Conservation (phyloP, 495 filamentous ascomycete species). For the Collariella sp. region DNA sequence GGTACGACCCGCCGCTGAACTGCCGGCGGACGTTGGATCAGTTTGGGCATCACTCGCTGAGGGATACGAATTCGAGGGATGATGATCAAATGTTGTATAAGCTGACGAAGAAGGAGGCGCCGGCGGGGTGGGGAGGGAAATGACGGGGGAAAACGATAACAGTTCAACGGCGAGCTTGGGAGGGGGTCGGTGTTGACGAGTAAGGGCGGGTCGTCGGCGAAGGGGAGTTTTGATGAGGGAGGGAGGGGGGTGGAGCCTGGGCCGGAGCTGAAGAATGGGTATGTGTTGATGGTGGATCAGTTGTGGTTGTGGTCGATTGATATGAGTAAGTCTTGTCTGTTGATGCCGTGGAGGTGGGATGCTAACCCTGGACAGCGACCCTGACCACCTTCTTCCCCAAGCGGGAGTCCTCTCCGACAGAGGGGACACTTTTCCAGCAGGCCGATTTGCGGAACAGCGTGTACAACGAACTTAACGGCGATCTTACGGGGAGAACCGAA, state of each 20-base stretch:
- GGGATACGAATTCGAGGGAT: constrained; percentile 53
- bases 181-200: constrained; percentile 3
- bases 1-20: constrained; percentile 56
- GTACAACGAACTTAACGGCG: constrained; percentile 61
- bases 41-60: constrained; percentile 55
- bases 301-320: constrained; percentile 62
- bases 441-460: constrained; percentile 57
- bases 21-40: constrained; percentile 58
- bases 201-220: not conserved
- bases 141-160: too few relatives aligned
- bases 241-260: constrained; percentile 28
- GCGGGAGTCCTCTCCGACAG: constrained; percentile 37
- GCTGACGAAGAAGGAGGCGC: constrained; percentile 42
- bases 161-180: not conserved
- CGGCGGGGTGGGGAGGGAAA: too few relatives aligned
- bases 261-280: constrained; percentile 44
- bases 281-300: constrained; percentile 63
- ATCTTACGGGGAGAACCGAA: constrained; percentile 55
- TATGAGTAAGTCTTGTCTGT: constrained; percentile 32
- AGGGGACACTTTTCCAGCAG: constrained; percentile 51
- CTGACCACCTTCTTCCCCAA: constrained; percentile 53
- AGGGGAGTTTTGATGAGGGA: not conserved
- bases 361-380: constrained; percentile 25
- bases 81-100: constrained; percentile 68
- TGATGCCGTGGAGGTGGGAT: not conserved